phyloP scores from a whole-genome alignment of 805 yeast genomes.

The Yarrowia keelungensis region DNA sequence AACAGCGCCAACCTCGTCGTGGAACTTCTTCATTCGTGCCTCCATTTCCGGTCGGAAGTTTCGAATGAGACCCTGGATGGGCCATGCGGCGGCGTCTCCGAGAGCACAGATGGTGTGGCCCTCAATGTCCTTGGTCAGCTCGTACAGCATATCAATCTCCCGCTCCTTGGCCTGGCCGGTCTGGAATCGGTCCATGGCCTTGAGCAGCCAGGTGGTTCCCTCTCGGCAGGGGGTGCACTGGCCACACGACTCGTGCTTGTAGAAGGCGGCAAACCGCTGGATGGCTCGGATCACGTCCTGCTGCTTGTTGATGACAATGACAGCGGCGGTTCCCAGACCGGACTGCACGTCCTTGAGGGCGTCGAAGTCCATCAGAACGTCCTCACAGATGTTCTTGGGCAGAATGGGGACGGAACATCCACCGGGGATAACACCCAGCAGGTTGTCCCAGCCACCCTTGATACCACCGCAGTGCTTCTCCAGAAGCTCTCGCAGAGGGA shows the following conservation, averaged over 20 bases:
- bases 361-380: conserved; percentile 85
- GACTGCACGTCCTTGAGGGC: conserved; percentile 85
- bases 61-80: conserved; percentile 85
- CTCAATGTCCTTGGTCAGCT: conserved; percentile 84
- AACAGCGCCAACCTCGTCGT: conserved; percentile 58
- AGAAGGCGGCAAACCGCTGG: conserved; percentile 82
- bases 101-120: conserved; percentile 92
- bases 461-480: conserved; percentile 93
- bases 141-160: conserved; percentile 85
- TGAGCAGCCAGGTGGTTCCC: conserved; percentile 85
- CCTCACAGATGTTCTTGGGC: conserved; percentile 69
- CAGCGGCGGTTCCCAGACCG: conserved; percentile 92
- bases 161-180: conserved; percentile 79
- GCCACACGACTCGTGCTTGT: conserved; percentile 92
- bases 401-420: conserved; percentile 87
- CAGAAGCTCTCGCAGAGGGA: conserved; percentile 79
- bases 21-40: conserved; percentile 72
- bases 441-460: conserved; percentile 91
- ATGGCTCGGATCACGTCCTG: conserved; percentile 86
- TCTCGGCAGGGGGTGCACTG: conserved; percentile 96
- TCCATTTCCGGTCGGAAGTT: conserved; percentile 84
- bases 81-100: conserved; percentile 96
- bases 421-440: conserved; percentile 87
- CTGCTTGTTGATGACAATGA: conserved; percentile 86
- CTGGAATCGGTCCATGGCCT: conserved; percentile 83